Percentiles rank a stretch among this genome's conserved stretches.
These are phyloP conservation scores for Tetracentron sinense DNA, from an alignment of 164 flowering plant genomes.

Conservation along the genomic window DNA sequence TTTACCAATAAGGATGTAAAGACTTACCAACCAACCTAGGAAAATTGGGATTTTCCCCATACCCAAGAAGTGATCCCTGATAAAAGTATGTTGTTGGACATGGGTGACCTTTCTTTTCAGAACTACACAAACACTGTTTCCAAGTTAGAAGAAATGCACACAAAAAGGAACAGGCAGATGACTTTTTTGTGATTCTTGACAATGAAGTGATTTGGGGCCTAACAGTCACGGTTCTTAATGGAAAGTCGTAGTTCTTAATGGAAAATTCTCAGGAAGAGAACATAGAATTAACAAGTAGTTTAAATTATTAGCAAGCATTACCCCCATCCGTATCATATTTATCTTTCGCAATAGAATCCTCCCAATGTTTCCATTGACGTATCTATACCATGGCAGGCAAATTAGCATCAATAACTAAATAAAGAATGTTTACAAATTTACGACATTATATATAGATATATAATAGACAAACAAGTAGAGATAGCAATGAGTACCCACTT, in stretches of 20 bases:
- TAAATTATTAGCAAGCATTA: slow-evolving; percentile 15
- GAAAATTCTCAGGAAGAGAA: background rate
- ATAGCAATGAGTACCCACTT: slow-evolving; percentile 21
- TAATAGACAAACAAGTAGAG: background rate
- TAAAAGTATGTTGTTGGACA: slow-evolving; percentile 76
- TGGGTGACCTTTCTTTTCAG: slow-evolving; percentile 55
- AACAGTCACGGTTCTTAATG: no score
- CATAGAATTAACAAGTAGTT: background rate
- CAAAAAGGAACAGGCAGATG: background rate
- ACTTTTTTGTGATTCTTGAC: background rate
- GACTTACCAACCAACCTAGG: slow-evolving; percentile 72
- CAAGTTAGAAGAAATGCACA: slow-evolving; percentile 4
- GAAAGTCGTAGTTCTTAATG: background rate
- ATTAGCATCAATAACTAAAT: background rate
- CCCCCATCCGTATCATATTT: slow-evolving; percentile 43
- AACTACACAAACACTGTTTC: slow-evolving; percentile 39
- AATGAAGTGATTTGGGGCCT: background rate
- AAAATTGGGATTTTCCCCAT: slow-evolving; percentile 38
- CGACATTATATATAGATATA: background rate
- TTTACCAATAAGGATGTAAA: slow-evolving; percentile 3
- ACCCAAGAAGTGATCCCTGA: slow-evolving; percentile 63
- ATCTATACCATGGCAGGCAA: slow-evolving; percentile 42
- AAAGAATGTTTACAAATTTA: no score
- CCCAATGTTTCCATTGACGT: slow-evolving; percentile 94
- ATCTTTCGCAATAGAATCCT: slow-evolving; percentile 62